phyloP scores from a whole-genome alignment of 441 rosid genomes.

The Croton laevigatus region DNA sequence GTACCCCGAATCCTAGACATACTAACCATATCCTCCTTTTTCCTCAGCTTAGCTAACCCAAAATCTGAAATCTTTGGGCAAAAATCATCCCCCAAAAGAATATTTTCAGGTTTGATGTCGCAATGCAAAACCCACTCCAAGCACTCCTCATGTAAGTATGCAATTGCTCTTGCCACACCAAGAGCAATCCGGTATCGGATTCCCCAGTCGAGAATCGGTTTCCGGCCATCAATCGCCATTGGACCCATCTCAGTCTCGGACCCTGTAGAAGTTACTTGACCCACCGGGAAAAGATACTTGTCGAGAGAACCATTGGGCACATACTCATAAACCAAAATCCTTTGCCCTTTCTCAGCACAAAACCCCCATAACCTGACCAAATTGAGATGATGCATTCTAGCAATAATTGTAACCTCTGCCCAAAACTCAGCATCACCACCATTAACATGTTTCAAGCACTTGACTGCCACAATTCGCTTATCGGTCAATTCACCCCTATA shows the following conservation, averaged over 20 bases:
- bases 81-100: slow-evolving; percentile 67
- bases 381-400: slow-evolving; percentile 73
- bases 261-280: slow-evolving; percentile 15
- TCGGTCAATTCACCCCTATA: slow-evolving; percentile 62
- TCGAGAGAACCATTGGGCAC: slow-evolving; percentile 67
- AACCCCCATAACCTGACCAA: slow-evolving; percentile 71
- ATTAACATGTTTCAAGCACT: slow-evolving; percentile 57
- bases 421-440: slow-evolving; percentile 67
- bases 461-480: slow-evolving; percentile 57
- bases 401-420: slow-evolving; percentile 74
- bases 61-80: slow-evolving; percentile 73
- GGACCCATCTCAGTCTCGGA: slow-evolving; percentile 24
- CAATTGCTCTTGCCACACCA: slow-evolving; percentile 65
- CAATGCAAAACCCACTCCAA: slow-evolving; percentile 75
- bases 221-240: not conserved
- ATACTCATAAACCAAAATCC: slow-evolving; percentile 59
- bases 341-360: slow-evolving; percentile 63
- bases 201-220: slow-evolving; percentile 57
- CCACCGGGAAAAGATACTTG: slow-evolving; percentile 43
- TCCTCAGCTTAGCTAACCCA: slow-evolving; percentile 63
- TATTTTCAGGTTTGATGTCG: slow-evolving; percentile 68
- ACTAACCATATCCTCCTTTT: slow-evolving; percentile 62
- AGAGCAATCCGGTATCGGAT: slow-evolving; percentile 58
- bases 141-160: slow-evolving; percentile 70
- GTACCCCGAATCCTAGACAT: slow-evolving; percentile 73